Percentiles rank a stretch among this genome's conserved stretches.
These are phyloP conservation scores for Phallus indusiatus DNA, from an alignment of 768 basidiomycete genomes.

Conservation along the genomic window DNA sequence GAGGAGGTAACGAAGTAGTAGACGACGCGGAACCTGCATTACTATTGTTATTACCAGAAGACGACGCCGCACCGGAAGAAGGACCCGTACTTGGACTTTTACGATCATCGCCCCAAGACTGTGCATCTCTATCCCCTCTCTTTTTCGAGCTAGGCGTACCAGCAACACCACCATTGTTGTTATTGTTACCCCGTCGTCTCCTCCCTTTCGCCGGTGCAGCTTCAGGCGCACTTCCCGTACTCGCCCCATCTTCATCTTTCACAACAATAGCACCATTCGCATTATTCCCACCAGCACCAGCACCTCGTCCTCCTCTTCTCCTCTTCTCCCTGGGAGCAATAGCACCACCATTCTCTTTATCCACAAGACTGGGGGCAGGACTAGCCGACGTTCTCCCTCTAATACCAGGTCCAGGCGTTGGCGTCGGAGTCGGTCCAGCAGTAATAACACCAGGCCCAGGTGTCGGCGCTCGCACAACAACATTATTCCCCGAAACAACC, in stretches of 20 bases:
- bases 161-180: background rate
- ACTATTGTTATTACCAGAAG: constrained; percentile 7
- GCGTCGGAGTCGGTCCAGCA: background rate
- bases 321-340: background rate
- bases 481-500: background rate
- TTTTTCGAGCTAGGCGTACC: constrained; percentile 15
- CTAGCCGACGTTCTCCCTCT: constrained; percentile 7
- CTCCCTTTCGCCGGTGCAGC: constrained; percentile 10
- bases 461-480: background rate
- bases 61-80: constrained; percentile 24
- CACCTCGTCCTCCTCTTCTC: constrained; percentile 7
- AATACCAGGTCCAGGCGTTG: background rate
- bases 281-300: constrained; percentile 10
- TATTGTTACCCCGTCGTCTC: constrained; percentile 17
- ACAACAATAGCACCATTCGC: constrained; percentile 11
- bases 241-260: constrained; percentile 10
- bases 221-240: background rate
- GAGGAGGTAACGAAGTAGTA: constrained; percentile 33
- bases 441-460: background rate
- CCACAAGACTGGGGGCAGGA: constrained; percentile 9
- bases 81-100: constrained; percentile 16
- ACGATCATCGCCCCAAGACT: background rate
- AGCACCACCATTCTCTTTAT: constrained; percentile 6
- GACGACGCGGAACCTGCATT: constrained; percentile 19
- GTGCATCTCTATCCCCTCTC: constrained; percentile 20